Evolutionary conservation across 2,329 filamentous ascomycete genomes (phyloP), one percentile per base, ranked within the genome.

Genomic region (Leptographium wingfieldii): DNA sequence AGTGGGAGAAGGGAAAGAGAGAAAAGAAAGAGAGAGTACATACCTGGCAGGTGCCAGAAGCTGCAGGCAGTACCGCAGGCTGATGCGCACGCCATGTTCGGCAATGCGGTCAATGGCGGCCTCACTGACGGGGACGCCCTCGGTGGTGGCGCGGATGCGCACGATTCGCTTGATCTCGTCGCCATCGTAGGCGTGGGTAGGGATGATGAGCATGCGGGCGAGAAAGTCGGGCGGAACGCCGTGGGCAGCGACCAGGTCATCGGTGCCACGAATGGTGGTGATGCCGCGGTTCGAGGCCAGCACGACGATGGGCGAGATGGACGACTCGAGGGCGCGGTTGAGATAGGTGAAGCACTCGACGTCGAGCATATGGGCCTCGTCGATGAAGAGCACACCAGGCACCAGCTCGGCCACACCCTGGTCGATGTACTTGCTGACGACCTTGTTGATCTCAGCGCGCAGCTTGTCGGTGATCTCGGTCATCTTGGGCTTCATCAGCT

Each of bases 331-430:
- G n/a, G 94, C 94, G 70, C 92, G 89, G 80, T 97, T 97, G 69
- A 99, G 85, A 76, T 96, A 99, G 66, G 94, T 97, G 77, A 97
- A 99, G 78, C 92, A 95, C 78, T 99, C 94, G 67, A 99, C 88
- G 73, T 99, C 94, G 68, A 99, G 90, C 94, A 99, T 99, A 78
- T 99, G 92, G 62, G 95, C 92, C 91, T 99, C 94, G 69, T 99
- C 94, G 67, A 99, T 99, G 77, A 99, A 99, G 56, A 99, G 80
- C 62, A 99, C 94, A 67, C 94, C 94, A 1, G 94, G 94, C n/a
- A 99, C 92, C 61, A 99, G 82, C 76, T 99, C 94, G 7, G 94
- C 94, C 38, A 97, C 91, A 63, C 94, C 94, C 76, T 97, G 92
- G 71, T 97, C 94, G 67, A 99, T 99, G 75, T 97, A 99, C 73